Evolutionary conservation across 768 basidiomycete genomes (phyloP), one percentile per base, ranked within the genome.

Genomic region (Boletus rex-veris): DNA sequence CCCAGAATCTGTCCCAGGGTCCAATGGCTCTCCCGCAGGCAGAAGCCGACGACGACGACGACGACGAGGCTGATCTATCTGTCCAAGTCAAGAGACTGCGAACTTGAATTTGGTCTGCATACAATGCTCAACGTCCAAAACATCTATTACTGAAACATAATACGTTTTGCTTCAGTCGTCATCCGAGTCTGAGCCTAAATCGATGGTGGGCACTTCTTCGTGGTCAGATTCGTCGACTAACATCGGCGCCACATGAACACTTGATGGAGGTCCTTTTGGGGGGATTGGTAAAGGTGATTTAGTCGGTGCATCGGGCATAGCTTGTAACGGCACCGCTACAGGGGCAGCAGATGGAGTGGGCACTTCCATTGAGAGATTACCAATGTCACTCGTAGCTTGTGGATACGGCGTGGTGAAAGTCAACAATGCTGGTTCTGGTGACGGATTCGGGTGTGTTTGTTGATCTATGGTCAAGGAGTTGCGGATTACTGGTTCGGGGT

Each of bases 161-260:
- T 36, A 26, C 14, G 7, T 7, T n/a, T 30, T 48, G 8, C 18
- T 19, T 59, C 53, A 70, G 31, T 37, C 7, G 28, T 28, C 46
- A 39, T 92, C 91, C 5, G 89, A 88, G 68, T 92, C 90, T 1
- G 90, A 92, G 38, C 78, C 83, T 75, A 90, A 73, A 65, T 92
- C 80, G 36, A 94, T 91, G 11, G 75, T 63, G 3, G 91, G 91
- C 75, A 94, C 84, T 56, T 85, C 85, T 57, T 88, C 86, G n/a
- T 79, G 79, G 14, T 89, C 86, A 4, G 83, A 74, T n/a, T 74
- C 73, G n/a, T 69, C 69, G 41, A 64, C 48, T 26, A 44, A 19
- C 61, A 65, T 63, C 11, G 59, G 47, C 8, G 46, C 51, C 35
- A 30, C 21, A 8, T 36, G 33, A 31, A 38, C 21, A 21, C 26